A percentile compares a stretch with the other conserved stretches of the same genome.
These are phyloP conservation scores for Cryphonectria parasitica DNA, from an alignment of 2,329 filamentous ascomycete genomes.

Conservation along the genomic window DNA sequence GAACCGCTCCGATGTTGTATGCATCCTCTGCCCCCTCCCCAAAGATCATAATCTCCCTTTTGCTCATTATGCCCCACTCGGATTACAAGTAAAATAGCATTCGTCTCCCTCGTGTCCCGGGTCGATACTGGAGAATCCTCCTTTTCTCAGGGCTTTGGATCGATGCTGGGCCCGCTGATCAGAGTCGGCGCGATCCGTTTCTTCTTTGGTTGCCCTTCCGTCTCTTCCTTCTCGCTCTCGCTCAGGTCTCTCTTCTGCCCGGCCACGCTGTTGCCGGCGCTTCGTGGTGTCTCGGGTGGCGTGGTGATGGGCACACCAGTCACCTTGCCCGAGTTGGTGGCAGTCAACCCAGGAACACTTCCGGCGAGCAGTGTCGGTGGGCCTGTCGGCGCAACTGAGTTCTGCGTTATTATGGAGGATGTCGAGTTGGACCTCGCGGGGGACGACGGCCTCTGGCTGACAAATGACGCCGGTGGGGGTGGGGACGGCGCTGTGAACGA, in stretches of 20 bases:
- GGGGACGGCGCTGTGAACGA: slow-evolving; percentile 63
- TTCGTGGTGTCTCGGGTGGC: slow-evolving; percentile 84
- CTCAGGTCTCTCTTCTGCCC: slow-evolving; percentile 62
- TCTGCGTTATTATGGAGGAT: slow-evolving; percentile 75
- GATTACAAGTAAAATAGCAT: too few species aligned
- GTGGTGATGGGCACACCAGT: slow-evolving; percentile 77
- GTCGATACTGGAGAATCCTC: neutral
- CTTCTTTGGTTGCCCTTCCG: slow-evolving; percentile 63
- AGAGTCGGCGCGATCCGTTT: slow-evolving; percentile 71
- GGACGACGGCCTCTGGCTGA: slow-evolving; percentile 71
- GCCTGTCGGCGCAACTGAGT: slow-evolving; percentile 49
- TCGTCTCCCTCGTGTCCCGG: too few species aligned
- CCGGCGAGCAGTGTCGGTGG: slow-evolving; percentile 76
- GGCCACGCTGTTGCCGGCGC: slow-evolving; percentile 58
- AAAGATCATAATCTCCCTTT: neutral
- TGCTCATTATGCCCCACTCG: neutral
- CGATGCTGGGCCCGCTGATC: slow-evolving; percentile 42
- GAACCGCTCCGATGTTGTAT: neutral
- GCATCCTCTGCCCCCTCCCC: neutral
- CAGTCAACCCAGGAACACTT: slow-evolving; percentile 75
- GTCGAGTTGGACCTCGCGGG: slow-evolving; percentile 85
- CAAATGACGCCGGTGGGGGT: slow-evolving; percentile 60
- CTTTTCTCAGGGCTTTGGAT: slow-evolving; percentile 15
- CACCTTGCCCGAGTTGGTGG: slow-evolving; percentile 68
- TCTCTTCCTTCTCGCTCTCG: slow-evolving; percentile 57